phyloP scores from a whole-genome alignment of 768 basidiomycete species.

The Amanita exitialis region DNA sequence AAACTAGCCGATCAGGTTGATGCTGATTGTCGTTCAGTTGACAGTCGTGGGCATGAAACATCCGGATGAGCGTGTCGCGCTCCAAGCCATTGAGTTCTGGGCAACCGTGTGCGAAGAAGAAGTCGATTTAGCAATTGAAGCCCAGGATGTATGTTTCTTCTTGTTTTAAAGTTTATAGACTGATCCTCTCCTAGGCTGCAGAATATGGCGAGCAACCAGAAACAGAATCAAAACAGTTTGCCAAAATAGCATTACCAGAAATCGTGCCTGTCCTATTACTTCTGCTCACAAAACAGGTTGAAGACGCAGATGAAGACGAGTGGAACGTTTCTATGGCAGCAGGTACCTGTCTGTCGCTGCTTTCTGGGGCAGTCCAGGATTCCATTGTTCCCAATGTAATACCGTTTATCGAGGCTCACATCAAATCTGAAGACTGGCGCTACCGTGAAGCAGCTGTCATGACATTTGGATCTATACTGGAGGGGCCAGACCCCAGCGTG shows the following conservation, averaged over 20 bases:
- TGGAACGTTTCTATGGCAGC: slow-evolving; percentile 99
- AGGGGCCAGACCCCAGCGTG: slow-evolving; percentile 85
- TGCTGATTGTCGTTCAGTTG: slow-evolving; percentile 39
- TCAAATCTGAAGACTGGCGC: slow-evolving; percentile 89
- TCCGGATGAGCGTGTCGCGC: slow-evolving; percentile 77
- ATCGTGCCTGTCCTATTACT: slow-evolving; percentile 87
- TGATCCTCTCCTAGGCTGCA: slow-evolving; percentile 45
- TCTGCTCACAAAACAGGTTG: slow-evolving; percentile 87
- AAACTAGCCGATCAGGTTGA: slow-evolving; percentile 7
- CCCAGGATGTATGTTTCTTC: slow-evolving; percentile 62
- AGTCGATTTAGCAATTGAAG: slow-evolving; percentile 84
- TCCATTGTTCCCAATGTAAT: slow-evolving; percentile 87
- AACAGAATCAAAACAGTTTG: slow-evolving; percentile 82
- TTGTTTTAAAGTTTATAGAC: neutral
- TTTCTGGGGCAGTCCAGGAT: slow-evolving; percentile 88
- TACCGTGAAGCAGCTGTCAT: slow-evolving; percentile 95
- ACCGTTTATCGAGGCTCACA: slow-evolving; percentile 96
- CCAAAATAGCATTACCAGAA: slow-evolving; percentile 90
- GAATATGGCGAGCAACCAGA: slow-evolving; percentile 86
- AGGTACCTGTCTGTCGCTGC: slow-evolving; percentile 79
- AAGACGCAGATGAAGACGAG: slow-evolving; percentile 96
- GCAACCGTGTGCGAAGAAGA: slow-evolving; percentile 98
- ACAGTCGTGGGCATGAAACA: slow-evolving; percentile 98
- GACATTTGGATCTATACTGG: slow-evolving; percentile 96
- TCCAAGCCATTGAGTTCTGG: slow-evolving; percentile 99